Base-by-base conservation (phyloP, 129 eudicot species). In the Tagetes erecta region DNA sequence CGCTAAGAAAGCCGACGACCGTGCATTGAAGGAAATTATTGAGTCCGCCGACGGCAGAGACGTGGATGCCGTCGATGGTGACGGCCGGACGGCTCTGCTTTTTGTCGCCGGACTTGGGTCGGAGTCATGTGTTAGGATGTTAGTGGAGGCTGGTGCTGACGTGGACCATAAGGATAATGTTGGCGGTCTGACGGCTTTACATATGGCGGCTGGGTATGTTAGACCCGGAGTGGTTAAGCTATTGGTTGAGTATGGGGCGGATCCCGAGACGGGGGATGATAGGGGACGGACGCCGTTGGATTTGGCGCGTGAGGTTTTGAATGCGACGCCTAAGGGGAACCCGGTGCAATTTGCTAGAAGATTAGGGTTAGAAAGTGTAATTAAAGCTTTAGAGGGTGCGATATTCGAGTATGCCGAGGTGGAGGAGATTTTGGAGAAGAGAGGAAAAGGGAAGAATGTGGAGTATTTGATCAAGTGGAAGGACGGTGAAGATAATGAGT, bases 181-280 rank as follows among this genome's bases (percentile, higher is more conserved):
- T 44, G 98, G 91, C 7, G 98, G 98, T 3, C 44, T 94, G 57
- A 84, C 99, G 45, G 96, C 97, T 3, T 81, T 91, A 7, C 97
- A 94, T 68, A 91, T 94, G 93, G 99, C 99, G 1, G 96, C 99
- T 3, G 99, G 99, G 0, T 94, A 94, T 69, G 93, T 88, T 1
- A 70, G 81, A 39, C 97, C 99, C 0, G 89, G 77, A 0, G 93
- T 86, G 20, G 96, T 84, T 3, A 84, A 76, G 58, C 0, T 78
- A 10, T 57, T 94, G 52, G 51, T 88, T 63, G 89, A 85, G 37
- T 51, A n/a, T 3, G 97, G 99, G 10, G 96, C 97, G 33, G 96
- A 91, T 59, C 77, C 91, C 0, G 96, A 86, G 68, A 78, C 70
- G 3, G 91, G 73, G 34, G 97, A 95, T 55, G 90, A 84, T 1